A percentile compares a stretch with the other conserved stretches of the same genome.
phyloP scores from a whole-genome alignment of 2,329 filamentous ascomycete species.

The Alternaria triticina region DNA sequence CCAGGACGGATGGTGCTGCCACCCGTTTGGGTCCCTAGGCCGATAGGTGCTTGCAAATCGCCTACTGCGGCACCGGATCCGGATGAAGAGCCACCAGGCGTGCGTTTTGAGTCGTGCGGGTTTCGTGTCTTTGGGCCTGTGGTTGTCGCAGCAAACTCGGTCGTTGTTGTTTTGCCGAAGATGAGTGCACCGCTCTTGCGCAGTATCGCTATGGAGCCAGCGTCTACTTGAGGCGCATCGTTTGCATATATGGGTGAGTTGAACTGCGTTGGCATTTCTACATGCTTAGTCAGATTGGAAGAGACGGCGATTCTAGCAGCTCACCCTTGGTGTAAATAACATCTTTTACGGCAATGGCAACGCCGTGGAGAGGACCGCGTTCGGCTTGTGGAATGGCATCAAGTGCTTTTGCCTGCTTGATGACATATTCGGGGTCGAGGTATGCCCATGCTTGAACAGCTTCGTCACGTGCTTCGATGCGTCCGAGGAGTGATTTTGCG shows the following conservation, averaged over 20 bases:
- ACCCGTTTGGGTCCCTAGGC: constrained; percentile 70
- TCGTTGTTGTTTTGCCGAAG: constrained; percentile 64
- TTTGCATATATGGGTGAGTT: constrained; percentile 62
- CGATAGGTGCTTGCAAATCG: constrained; percentile 67
- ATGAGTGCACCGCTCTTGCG: constrained; percentile 64
- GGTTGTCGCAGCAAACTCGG: constrained; percentile 67
- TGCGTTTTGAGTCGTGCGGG: constrained; percentile 59
- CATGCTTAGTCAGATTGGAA: neutral
- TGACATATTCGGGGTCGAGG: constrained; percentile 47
- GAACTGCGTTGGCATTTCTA: constrained; percentile 64
- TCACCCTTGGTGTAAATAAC: constrained; percentile 58
- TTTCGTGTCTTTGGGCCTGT: constrained; percentile 64
- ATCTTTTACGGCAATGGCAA: constrained; percentile 67
- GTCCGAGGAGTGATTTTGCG: constrained; percentile 35
- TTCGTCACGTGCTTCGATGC: constrained; percentile 34
- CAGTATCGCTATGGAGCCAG: constrained; percentile 59
- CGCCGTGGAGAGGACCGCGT: constrained; percentile 63
- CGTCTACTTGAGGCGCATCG: constrained; percentile 57
- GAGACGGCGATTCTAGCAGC: neutral
- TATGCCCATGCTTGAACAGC: constrained; percentile 41
- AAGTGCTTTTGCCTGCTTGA: constrained; percentile 58
- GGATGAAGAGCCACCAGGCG: constrained; percentile 71
- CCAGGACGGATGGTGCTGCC: constrained; percentile 69
- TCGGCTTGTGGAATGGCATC: constrained; percentile 57
- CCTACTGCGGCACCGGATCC: constrained; percentile 71